phyloP scores from a whole-genome alignment of 2,329 filamentous ascomycete species.

The Colletotrichum truncatum region DNA sequence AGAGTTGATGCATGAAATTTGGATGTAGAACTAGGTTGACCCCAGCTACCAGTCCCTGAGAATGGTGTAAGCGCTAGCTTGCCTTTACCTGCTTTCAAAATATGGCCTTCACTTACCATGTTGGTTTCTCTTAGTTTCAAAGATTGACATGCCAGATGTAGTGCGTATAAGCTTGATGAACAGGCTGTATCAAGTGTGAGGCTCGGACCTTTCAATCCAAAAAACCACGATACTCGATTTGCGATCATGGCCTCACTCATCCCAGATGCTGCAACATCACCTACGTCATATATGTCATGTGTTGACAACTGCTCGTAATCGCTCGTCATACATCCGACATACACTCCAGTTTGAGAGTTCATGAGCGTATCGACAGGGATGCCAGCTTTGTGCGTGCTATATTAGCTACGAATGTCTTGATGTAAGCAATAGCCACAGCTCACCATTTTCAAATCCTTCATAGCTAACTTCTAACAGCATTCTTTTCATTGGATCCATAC shows the following conservation, averaged over 20 bases:
- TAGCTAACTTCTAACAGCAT: constrained; percentile 44
- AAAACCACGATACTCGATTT: constrained; percentile 34
- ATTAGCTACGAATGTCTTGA: neutral
- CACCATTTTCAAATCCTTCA: constrained; percentile 50
- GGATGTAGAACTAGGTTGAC: constrained; percentile 25
- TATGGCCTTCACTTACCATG: neutral
- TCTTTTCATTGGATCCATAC: constrained; percentile 55
- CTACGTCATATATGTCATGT: constrained; percentile 53
- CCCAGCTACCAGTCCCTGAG: constrained; percentile 17
- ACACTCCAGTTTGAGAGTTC: constrained; percentile 59
- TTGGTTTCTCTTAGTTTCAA: constrained; percentile 40
- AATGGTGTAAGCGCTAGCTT: neutral
- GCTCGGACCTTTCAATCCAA: constrained; percentile 40
- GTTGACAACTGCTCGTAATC: constrained; percentile 57
- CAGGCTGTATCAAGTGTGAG: constrained; percentile 47
- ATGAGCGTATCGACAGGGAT: constrained; percentile 54
- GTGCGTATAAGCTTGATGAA: constrained; percentile 41
- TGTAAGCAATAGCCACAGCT: neutral
- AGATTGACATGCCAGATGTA: constrained; percentile 42
- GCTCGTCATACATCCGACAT: constrained; percentile 55
- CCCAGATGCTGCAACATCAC: constrained; percentile 32
- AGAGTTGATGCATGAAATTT: constrained; percentile 30
- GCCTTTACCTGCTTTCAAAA: neutral
- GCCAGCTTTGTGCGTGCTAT: constrained; percentile 47
- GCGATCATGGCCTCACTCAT: constrained; percentile 28